These are phyloP conservation scores for Peltaster fructicola DNA, from an alignment of 2,329 filamentous ascomycete genomes.

Conservation along the genomic window DNA sequence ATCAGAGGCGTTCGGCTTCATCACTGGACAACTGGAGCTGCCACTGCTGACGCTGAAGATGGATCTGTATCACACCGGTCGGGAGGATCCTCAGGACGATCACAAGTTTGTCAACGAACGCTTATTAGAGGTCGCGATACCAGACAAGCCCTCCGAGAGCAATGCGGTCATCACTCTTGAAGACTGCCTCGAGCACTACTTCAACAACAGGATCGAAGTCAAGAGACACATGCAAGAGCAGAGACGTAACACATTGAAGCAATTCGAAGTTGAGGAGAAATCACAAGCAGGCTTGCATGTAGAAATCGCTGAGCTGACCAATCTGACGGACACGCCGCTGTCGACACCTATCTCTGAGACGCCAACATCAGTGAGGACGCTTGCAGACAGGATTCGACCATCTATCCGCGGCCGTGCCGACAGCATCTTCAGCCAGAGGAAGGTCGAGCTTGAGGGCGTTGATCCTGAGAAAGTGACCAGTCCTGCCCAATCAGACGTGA, in stretches of 20 bases:
- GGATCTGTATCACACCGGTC: slow-evolving; percentile 84
- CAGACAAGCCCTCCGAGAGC: slow-evolving; percentile 47
- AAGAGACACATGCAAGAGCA: slow-evolving; percentile 49
- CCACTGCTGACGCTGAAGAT: slow-evolving; percentile 82
- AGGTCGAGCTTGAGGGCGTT: slow-evolving; percentile 15
- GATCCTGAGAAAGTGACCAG: slow-evolving; percentile 26
- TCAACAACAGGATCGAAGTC: slow-evolving; percentile 86
- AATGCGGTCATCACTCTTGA: slow-evolving; percentile 54
- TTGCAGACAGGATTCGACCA: slow-evolving; percentile 18
- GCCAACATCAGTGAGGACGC: slow-evolving; percentile 11
- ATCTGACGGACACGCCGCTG: slow-evolving; percentile 11
- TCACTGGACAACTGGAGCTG: slow-evolving; percentile 74
- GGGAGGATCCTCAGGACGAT: slow-evolving; percentile 65
- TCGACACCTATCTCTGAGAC: slow-evolving; percentile 9
- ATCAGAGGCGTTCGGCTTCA: slow-evolving; percentile 88
- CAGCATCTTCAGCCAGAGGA: slow-evolving; percentile 32
- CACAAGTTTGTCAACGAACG: slow-evolving; percentile 91
- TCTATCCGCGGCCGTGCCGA: slow-evolving; percentile 25
- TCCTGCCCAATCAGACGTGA: slow-evolving; percentile 1
- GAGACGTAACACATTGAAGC: slow-evolving; percentile 34
- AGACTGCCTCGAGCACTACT: slow-evolving; percentile 83
- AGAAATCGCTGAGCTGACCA: slow-evolving; percentile 12
- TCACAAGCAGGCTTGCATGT: slow-evolving; percentile 4
- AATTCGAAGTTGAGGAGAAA: slow-evolving; percentile 14
- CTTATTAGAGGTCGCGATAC: slow-evolving; percentile 79